Conservation (phyloP, 805 yeast species). For the Teunomyces cretensis region DNA sequence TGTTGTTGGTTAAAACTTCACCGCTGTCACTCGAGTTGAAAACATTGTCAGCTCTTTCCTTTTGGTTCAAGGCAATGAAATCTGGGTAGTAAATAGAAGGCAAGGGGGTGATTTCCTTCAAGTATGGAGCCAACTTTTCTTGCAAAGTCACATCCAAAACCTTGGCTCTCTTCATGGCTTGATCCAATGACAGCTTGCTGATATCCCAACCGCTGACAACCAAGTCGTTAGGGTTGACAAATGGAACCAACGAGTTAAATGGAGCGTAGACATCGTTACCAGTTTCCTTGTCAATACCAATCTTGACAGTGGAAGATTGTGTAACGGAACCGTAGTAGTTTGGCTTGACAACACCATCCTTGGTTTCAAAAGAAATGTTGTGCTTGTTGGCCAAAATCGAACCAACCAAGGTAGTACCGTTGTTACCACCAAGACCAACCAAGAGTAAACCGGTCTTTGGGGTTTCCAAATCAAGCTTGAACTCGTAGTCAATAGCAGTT, state of each 20-base stretch:
- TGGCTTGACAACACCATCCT: slow-evolving; percentile 70
- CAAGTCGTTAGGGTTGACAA: slow-evolving; percentile 87
- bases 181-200: slow-evolving; percentile 63
- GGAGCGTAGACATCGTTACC: slow-evolving; percentile 93
- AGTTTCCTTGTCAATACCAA: slow-evolving; percentile 72
- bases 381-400: slow-evolving; percentile 84
- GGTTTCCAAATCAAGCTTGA: slow-evolving; percentile 76
- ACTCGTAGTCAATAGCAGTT: slow-evolving; percentile 69
- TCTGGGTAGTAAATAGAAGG: slow-evolving; percentile 93
- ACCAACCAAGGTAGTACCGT: slow-evolving; percentile 88
- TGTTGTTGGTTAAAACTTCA: slow-evolving; percentile 53
- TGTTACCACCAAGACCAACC: slow-evolving; percentile 96
- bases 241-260: slow-evolving; percentile 83
- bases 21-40: slow-evolving; percentile 57
- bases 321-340: slow-evolving; percentile 95
- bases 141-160: slow-evolving; percentile 87
- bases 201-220: slow-evolving; percentile 96
- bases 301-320: slow-evolving; percentile 84
- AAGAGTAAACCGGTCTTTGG: slow-evolving; percentile 88
- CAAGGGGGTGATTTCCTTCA: slow-evolving; percentile 66
- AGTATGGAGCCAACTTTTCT: slow-evolving; percentile 62
- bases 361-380: slow-evolving; percentile 74
- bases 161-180: slow-evolving; percentile 81
- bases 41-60: slow-evolving; percentile 86
- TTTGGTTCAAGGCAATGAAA: slow-evolving; percentile 93